Evolutionary conservation across 116 monocot species (phyloP), one percentile per base, ranked within the genome.

Genomic region (Cymodocea nodosa): DNA sequence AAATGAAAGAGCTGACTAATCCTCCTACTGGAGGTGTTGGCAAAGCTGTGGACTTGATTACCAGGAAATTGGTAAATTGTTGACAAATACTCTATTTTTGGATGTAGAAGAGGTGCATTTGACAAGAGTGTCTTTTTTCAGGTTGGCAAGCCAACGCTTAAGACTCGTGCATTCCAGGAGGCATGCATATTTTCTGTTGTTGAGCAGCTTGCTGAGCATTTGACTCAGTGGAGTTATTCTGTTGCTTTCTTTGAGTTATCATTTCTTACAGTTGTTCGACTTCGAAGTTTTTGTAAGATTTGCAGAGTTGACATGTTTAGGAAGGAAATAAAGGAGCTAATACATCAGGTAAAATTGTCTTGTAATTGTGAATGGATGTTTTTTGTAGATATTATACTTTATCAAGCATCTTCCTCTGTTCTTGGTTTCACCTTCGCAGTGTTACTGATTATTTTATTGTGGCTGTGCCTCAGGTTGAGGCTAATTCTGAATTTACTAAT

Each of bases 171-270:
- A 50, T 97, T 97, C 76, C 97, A 91, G 70, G 97, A 97, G 68
- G 91, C 74, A 57, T 97, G 91, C 55, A 67, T 88, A 59, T 76
- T 70, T 70, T 79, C 82, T 75, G 69, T 85, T 23, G 76, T 97
- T 66, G 91, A 91, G 65, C 91, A 83, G 79, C 83, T 97, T 64
- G 87, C 97, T 52, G 85, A 85, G 52, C 97, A 97, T 82, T 73
- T 97, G 51, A 75, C 85, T 55, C 88, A 84, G 50, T 97, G 91
- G 97, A 91, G 97, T 66, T 85, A 78, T 66, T 90, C 88, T 48
- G 44, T 87, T 60, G 80, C 85, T n/a, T 97, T 97, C 51, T 97
- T 91, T 77, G 97, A 97, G 77, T 59, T 97, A 19, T 90, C 97
- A n/a, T 90, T 85, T 71, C 73, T 97, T 56, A 83, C 91, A 62